Base-by-base conservation (phyloP, 1,284 basidiomycete species). In the Ganoderma lingzhi region DNA sequence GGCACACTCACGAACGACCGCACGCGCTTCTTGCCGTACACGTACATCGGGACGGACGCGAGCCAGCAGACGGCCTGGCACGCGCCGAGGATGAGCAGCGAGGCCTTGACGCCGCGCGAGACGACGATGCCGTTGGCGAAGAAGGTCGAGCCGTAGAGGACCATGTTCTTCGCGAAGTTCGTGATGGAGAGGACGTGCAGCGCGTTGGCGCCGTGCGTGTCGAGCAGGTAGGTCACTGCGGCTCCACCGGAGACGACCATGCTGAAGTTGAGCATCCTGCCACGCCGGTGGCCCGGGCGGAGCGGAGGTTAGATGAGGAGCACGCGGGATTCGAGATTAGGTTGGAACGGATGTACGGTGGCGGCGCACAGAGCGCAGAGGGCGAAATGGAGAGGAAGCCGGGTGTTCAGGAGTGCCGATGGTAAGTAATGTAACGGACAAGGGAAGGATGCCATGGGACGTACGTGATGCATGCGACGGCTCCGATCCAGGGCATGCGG, bases 91-190 rank as follows among this genome's bases (percentile, higher is more conserved):
- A 83, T 84, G 45, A 83, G 75, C 19, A 84, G 75, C 10, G 82
- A 80, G 1, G 78, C 75, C 64, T 79, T 81, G 64, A 83, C 81
- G 28, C 82, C 82, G 55, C 78, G 75, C 32, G 71, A 67, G 41
- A 76, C 70, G 41, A 85, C 78, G 80, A 85, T 83, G 45, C 82
- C 81, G 71, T 84, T 84, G 1, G 83, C 83, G 71, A 84, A 84
- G 73, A 84, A 84, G 19, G 82, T 84, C 70, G 84, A 83, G 6
- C 80, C 81, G 71, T 84, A 85, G 32, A 83, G 78, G 60, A 85
- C 81, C 76, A 84, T 80, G 66, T 83, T 83, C 74, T 85, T 85
- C 64, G 76, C 73, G 70, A 85, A 83, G 75, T 84, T 86, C 71
- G 78, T 80, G 51, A 85, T 72, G 3, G 84, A 82, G 65, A 85